A percentile compares a stretch with the other conserved stretches of the same genome.
These are phyloP conservation scores for Fusarium redolens DNA, from an alignment of 2,329 filamentous ascomycete genomes.

Conservation along the genomic window DNA sequence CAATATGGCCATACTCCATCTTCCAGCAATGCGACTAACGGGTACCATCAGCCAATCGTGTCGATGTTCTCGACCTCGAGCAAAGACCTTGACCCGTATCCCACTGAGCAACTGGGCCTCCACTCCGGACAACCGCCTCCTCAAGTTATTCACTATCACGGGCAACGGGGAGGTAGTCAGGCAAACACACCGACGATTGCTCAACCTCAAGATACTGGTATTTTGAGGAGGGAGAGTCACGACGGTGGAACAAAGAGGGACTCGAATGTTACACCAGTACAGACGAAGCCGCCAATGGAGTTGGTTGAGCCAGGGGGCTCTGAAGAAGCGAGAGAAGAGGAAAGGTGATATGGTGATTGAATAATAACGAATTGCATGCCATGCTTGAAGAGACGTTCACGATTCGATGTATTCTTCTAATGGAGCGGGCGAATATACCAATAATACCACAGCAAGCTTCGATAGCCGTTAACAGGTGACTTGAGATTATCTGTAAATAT, in stretches of 20 bases:
- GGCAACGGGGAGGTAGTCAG: conserved; percentile 74
- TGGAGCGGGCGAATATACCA: conserved; percentile 41
- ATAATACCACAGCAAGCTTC: conserved; percentile 39
- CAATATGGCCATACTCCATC: conserved; percentile 61
- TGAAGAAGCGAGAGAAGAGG: conserved; percentile 39
- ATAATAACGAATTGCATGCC: conserved; percentile 40
- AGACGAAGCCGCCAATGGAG: conserved; percentile 48
- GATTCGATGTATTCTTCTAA: conserved; percentile 42
- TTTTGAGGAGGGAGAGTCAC: conserved; percentile 61
- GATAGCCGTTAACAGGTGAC: conserved; percentile 12
- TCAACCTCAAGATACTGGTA: conserved; percentile 61
- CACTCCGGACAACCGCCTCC: conserved; percentile 72
- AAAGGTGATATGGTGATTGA: conserved; percentile 43
- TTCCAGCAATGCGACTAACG: conserved; percentile 62
- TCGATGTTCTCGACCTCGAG: conserved; percentile 78
- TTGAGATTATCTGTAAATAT: conserved; percentile 2
- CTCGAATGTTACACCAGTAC: conserved; percentile 49
- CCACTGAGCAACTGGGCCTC: conserved; percentile 71
- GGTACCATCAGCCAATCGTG: conserved; percentile 75
- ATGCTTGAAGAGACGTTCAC: conserved; percentile 43
- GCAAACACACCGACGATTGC: conserved; percentile 71
- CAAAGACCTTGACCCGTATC: conserved; percentile 75
- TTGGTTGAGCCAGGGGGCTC: conserved; percentile 23
- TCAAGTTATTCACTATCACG: conserved; percentile 75
- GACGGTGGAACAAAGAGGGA: conserved; percentile 57